Conservation (phyloP, 352 stramenopile species). For the Globisporangium rhizosaccharum region DNA sequence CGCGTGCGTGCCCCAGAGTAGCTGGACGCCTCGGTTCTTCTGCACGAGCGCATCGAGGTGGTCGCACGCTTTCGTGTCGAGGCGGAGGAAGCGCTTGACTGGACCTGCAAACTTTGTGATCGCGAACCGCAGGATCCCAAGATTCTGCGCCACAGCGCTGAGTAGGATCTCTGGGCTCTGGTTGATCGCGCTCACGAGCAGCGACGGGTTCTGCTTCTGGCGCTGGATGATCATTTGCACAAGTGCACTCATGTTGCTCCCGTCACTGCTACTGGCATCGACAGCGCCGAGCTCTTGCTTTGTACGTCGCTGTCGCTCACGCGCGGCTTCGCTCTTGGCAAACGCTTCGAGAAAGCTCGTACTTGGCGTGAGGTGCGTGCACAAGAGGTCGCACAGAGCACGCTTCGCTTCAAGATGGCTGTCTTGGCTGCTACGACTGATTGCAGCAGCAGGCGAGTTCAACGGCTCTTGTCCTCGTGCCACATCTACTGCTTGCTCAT, state of each 20-base stretch:
- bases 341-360: conserved; percentile 47
- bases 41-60: conserved; percentile 43
- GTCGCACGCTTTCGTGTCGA: conserved; percentile 54
- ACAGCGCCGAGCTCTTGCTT: conserved; percentile 3
- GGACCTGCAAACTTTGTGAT: conserved; percentile 61
- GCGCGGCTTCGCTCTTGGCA: conserved; percentile 27
- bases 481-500: neutral
- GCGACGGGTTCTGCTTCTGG: conserved; percentile 43
- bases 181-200: conserved; percentile 59
- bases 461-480: neutral
- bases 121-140: conserved; percentile 61
- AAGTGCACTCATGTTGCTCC: conserved; percentile 16
- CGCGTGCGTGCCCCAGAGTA: conserved; percentile 47
- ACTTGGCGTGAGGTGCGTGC: conserved; percentile 31
- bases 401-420: conserved; percentile 19
- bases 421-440: neutral
- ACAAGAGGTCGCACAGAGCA: conserved; percentile 36
- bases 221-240: conserved; percentile 48
- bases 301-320: conserved; percentile 20
- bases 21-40: conserved; percentile 47
- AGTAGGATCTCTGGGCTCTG: conserved; percentile 64
- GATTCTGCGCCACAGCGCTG: conserved; percentile 50
- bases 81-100: conserved; percentile 61
- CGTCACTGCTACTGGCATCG: neutral
- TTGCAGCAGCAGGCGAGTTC: neutral